Base-by-base conservation (phyloP, 2,329 filamentous ascomycete genomes). In the Phyllosticta citrichinensis region DNA sequence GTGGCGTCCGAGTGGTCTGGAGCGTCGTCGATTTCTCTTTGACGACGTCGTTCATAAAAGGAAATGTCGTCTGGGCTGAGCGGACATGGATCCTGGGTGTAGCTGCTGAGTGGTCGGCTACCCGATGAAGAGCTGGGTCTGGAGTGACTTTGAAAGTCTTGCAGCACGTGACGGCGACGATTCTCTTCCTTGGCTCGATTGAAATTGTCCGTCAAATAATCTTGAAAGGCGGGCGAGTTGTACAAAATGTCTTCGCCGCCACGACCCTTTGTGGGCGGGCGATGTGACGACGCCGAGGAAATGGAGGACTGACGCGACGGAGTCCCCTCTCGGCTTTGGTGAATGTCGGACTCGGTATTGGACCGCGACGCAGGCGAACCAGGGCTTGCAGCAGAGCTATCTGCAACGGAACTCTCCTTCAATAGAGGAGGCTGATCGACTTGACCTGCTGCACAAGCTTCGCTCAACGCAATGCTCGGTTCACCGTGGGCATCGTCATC, bases 381-480 rank as follows among this genome's bases (percentile, higher is more conserved):
- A 17, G 80, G 76, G 11, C 79, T 78, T 9, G 67, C 59, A 25
- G 66, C 67, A n/a, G 69, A 65, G 47, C 68, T 73, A 25, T 68
- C 58, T 17, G 62, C 64, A 19, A 73, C 69, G 11, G 73, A 75
- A 20, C 71, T 64, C 8, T 77, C 74, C 50, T 73, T 73, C 72
- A 79, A 65, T 69, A 78, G 62, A 66, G 80, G 65, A 70, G 82
- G 71, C 70, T 75, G 67, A 78, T 84, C 65, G 79, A 79, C 70
- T 70, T 84, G 62, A 17, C 87, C 88, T 3, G 85, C 80, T 1
- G 82, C 87, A 22, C 81, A 75, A 1, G 84, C 79, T 3, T 80
- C 83, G 69, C 81, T 88, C 25, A 90, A 67, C 3, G 82, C 83
- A 2, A 91, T 79, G 64, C 83, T 84, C 1, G 88, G 79, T 51